Base-by-base conservation (phyloP, 768 basidiomycete genomes). In the Trametes sanguinea region DNA sequence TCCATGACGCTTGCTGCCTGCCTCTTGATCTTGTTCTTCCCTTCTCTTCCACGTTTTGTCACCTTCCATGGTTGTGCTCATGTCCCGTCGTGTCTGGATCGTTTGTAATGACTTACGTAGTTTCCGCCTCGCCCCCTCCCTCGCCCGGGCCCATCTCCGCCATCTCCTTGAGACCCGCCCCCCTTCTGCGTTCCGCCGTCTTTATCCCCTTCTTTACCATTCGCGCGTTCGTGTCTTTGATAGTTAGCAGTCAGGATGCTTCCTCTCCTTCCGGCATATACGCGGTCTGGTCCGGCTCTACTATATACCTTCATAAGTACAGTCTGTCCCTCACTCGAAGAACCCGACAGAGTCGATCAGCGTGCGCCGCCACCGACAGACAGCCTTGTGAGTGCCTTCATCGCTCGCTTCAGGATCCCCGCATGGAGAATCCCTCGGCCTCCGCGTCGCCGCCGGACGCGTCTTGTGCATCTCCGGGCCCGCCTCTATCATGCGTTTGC, bases 81-180 rank as follows among this genome's bases (percentile, higher is more conserved):
- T 63, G 63, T 60, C 63, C 60, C 48, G 63, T 56, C 56, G 63
- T 64, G 63, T 64, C 62, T 48, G 63, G 58, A 60, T 57, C 54
- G 58, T 30, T 52, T 64, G 57, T 64, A 63, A 54, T 43, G 33
- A 60, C 35, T 51, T 58, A 53, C 48, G 48, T 55, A 53, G 57
- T 44, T 50, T 35, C 47, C 22, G 45, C 16, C 29, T 37, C 42
- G 32, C 30, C 39, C 17, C 32, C 48, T 11, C 11, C 27, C n/a
- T 39, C 39, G 7, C 39, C 39, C 22, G 22, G 39, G 39, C 45
- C 45, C 27, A 11, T 44, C 7, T 8, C 8, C 7, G 4, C 54
- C 45, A 8, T 27, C 30, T 57, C 32, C 33, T 35, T 17, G 32
- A 5, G 30, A 37, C 35, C 6, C 35, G 6, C 35, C 6, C 2